These are phyloP conservation scores for Blastosporella zonata DNA, from an alignment of 1,284 basidiomycete species.

Conservation along the genomic window DNA sequence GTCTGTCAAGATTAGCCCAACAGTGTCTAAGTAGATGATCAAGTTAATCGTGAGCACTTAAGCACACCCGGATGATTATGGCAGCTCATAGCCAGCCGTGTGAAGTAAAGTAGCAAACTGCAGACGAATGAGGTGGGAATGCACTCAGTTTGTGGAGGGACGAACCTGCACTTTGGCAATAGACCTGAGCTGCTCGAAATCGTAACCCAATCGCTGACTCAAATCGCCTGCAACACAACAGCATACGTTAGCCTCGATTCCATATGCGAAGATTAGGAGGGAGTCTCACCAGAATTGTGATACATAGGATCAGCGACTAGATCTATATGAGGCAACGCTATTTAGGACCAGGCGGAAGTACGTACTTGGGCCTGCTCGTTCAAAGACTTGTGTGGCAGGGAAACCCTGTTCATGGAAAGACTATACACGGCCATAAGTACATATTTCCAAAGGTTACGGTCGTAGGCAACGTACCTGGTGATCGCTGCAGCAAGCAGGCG, in stretches of 20 bases:
- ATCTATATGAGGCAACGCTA: slow-evolving; percentile 2
- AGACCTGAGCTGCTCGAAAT: slow-evolving; percentile 73
- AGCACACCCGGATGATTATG: background rate
- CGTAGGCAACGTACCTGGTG: slow-evolving; percentile 53
- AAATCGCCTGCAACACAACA: slow-evolving; percentile 57
- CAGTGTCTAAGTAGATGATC: background rate
- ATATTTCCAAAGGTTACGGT: background rate
- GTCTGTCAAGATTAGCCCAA: background rate
- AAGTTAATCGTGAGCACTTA: background rate
- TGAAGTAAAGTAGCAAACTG: slow-evolving; percentile 53
- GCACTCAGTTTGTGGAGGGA: background rate
- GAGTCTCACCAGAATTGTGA: slow-evolving; percentile 65
- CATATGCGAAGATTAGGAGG: slow-evolving; percentile 1
- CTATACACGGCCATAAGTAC: slow-evolving; percentile 31
- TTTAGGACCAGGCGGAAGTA: slow-evolving; percentile 9
- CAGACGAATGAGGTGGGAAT: background rate
- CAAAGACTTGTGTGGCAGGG: slow-evolving; percentile 79
- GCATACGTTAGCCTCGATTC: background rate
- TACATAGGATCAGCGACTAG: slow-evolving; percentile 83
- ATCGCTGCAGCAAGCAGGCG: slow-evolving; percentile 81
- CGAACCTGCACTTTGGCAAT: slow-evolving; percentile 84
- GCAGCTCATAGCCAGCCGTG: slow-evolving; percentile 47
- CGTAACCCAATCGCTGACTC: slow-evolving; percentile 73
- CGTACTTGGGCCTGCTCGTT: slow-evolving; percentile 75
- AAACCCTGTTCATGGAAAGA: slow-evolving; percentile 82